Evolutionary conservation across 2,329 filamentous ascomycete genomes (phyloP).

Genomic region (Neospermospora avenae): DNA sequence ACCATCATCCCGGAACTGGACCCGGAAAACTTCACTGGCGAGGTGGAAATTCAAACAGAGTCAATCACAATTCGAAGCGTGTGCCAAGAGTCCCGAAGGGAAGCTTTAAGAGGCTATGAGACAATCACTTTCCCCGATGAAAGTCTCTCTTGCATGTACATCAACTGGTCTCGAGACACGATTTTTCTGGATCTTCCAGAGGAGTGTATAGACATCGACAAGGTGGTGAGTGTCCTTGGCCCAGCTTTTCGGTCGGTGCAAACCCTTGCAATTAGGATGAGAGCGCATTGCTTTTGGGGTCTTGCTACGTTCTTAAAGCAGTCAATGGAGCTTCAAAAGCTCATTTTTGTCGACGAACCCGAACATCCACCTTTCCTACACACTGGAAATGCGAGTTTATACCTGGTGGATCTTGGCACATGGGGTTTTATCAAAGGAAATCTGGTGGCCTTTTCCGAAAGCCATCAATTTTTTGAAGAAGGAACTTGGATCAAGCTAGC

Average conservation of each 20-base stretch:
- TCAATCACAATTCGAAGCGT: conserved; percentile 3
- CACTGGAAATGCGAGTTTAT: conserved; percentile 5
- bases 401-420: conserved; percentile 8
- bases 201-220: not conserved
- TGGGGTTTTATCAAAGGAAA: conserved; percentile 10
- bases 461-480: conserved; percentile 2
- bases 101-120: not conserved
- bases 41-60: conserved; percentile 10
- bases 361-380: not conserved
- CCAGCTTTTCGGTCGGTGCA: not conserved
- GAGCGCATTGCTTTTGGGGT: conserved; percentile 4
- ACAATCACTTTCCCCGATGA: not conserved
- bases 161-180: not conserved
- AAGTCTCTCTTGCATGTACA: not conserved
- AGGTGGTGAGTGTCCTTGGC: not conserved
- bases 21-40: conserved; percentile 5
- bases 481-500: conserved; percentile 1
- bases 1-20: conserved; percentile 9
- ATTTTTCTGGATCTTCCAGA: not conserved
- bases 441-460: conserved; percentile 2
- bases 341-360: conserved; percentile 8
- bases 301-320: not conserved
- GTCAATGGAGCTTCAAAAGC: not conserved
- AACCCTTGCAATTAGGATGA: conserved; percentile 2
- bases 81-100: conserved; percentile 2